phyloP scores from a whole-genome alignment of 306 rosid genomes.

The Cicer arietinum region DNA sequence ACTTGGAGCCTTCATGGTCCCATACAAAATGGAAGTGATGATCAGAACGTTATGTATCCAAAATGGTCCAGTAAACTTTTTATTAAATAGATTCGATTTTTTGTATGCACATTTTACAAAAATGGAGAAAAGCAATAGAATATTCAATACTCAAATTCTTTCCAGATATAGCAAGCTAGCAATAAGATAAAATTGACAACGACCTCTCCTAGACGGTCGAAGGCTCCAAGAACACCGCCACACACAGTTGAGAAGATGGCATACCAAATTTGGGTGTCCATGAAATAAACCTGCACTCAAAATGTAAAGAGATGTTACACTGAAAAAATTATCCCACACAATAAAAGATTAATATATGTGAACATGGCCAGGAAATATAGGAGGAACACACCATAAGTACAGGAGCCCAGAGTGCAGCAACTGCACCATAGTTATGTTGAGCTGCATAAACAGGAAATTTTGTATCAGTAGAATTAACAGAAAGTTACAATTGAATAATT shows the following conservation, averaged over 20 bases:
- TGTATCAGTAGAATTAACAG: constrained; percentile 36
- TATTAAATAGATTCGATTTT: neutral
- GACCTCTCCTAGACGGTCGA: constrained; percentile 97
- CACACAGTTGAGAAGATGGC: constrained; percentile 75
- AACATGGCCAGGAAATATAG: constrained; percentile 42
- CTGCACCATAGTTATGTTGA: constrained; percentile 73
- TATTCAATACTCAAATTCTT: constrained; percentile 15
- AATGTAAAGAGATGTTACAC: constrained; percentile 42
- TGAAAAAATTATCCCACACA: constrained; percentile 33
- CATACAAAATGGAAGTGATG: neutral
- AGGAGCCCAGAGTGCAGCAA: constrained; percentile 85
- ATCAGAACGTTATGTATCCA: neutral
- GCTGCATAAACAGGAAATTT: constrained; percentile 61
- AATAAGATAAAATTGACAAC: constrained; percentile 27
- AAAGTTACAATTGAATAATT: constrained; percentile 21
- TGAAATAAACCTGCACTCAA: constrained; percentile 81
- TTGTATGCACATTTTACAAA: neutral
- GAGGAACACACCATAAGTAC: constrained; percentile 66
- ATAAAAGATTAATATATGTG: constrained; percentile 29
- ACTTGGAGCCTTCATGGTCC: constrained; percentile 18
- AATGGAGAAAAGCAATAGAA: constrained; percentile 30
- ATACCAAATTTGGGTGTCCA: constrained; percentile 99
- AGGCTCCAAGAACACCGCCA: constrained; percentile 96
- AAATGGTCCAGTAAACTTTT: constrained; percentile 14
- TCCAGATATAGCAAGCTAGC: constrained; percentile 22